These are phyloP conservation scores for Fusarium coicis DNA, from an alignment of 2,329 filamentous ascomycete genomes.

Conservation along the genomic window DNA sequence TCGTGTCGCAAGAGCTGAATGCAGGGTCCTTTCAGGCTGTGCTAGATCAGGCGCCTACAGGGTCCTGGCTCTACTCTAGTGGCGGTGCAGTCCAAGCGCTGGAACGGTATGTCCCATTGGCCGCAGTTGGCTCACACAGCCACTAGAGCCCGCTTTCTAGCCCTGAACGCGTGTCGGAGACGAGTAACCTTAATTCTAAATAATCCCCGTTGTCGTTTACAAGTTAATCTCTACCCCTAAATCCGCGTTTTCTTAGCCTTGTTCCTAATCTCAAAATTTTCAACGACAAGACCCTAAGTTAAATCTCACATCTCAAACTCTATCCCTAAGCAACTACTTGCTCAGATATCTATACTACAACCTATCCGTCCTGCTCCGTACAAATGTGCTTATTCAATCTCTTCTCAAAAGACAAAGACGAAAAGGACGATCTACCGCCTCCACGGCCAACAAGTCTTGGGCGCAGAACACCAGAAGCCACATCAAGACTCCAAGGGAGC, in stretches of 20 bases:
- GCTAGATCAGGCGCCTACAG: background rate
- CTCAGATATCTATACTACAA: background rate
- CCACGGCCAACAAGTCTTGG: slow-evolving; percentile 14
- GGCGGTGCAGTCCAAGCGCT: slow-evolving; percentile 7
- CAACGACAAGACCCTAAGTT: background rate
- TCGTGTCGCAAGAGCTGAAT: background rate
- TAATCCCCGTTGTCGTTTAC: background rate
- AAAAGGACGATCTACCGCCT: slow-evolving; percentile 10
- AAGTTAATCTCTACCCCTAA: background rate
- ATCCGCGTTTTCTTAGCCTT: background rate
- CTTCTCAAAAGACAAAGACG: slow-evolving; percentile 22
- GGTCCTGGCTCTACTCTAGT: background rate
- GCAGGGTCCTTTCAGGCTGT: slow-evolving; percentile 7
- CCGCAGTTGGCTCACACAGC: background rate
- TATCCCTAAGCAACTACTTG: fast-evolving
- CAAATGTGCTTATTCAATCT: slow-evolving; percentile 30
- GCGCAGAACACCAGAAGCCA: slow-evolving; percentile 25
- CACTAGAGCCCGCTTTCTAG: background rate
- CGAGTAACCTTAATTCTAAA: slow-evolving; percentile 16
- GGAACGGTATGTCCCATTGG: background rate
- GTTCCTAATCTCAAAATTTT: background rate
- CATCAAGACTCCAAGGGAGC: slow-evolving; percentile 21
- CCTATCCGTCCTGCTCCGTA: fast-evolving
- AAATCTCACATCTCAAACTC: fast-evolving
- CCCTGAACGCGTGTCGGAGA: slow-evolving; percentile 9